phyloP scores from a whole-genome alignment of 2,329 filamentous ascomycete species.

The Ceratocystis destructans region DNA sequence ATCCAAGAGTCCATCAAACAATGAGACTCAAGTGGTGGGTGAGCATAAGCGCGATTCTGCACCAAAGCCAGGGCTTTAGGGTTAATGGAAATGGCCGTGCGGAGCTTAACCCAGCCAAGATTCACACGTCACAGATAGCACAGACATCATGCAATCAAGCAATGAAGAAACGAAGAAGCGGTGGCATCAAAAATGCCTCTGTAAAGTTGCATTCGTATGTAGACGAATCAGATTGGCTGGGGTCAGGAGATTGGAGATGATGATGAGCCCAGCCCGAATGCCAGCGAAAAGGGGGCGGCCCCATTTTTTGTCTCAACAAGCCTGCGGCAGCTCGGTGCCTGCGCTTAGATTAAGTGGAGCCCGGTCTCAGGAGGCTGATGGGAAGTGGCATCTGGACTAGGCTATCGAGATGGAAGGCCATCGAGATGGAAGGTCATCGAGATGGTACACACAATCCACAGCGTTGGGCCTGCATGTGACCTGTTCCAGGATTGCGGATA shows the following conservation, averaged over 20 bases:
- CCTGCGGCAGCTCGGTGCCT: background rate
- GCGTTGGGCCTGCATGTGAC: background rate
- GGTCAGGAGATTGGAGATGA: background rate
- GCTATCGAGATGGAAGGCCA: too few relatives aligned
- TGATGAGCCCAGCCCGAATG: background rate
- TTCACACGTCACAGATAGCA: background rate
- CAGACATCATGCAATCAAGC: background rate
- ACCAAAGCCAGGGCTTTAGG: too few relatives aligned
- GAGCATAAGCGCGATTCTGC: too few relatives aligned
- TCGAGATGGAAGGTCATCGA: too few relatives aligned
- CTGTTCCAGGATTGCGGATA: background rate
- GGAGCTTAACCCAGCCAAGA: background rate
- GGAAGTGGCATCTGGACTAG: too few relatives aligned
- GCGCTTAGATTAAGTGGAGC: background rate
- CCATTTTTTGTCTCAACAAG: background rate
- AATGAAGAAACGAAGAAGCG: background rate
- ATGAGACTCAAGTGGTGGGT: too few relatives aligned
- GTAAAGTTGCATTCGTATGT: background rate
- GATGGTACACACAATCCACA: background rate
- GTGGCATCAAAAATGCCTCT: background rate
- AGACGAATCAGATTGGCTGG: background rate
- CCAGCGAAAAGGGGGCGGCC: background rate
- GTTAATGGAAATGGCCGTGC: background rate
- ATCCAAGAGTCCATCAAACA: too few relatives aligned
- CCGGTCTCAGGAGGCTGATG: background rate